Conservation (phyloP, 1,139 yeast genomes). For the Candida sojae region DNA sequence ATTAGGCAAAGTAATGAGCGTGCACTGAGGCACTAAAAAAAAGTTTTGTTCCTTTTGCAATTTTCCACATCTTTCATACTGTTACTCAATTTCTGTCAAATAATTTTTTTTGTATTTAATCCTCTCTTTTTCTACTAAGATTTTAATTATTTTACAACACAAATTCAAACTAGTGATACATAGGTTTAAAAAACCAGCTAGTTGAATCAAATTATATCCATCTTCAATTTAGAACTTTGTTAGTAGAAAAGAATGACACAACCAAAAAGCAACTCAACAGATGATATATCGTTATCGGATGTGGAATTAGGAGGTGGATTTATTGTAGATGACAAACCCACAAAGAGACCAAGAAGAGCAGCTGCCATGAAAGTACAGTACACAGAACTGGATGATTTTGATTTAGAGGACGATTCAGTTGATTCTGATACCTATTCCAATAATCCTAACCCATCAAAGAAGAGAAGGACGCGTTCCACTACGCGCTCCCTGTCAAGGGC, state of each 20-base stretch:
- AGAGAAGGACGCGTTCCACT: conserved; percentile 19
- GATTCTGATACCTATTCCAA: conserved; percentile 16
- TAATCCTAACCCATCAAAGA: conserved; percentile 12
- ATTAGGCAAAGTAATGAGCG: conserved; percentile 1
- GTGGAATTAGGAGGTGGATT: conserved; percentile 42
- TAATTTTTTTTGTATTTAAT: neutral
- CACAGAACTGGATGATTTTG: conserved; percentile 22
- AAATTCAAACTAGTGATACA: neutral
- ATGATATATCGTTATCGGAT: conserved; percentile 9
- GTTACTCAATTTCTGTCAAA: neutral
- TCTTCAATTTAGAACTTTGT: too few species aligned
- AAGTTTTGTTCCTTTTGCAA: neutral
- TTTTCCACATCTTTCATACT: neutral
- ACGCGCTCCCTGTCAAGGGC: conserved; percentile 11
- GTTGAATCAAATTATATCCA: too few species aligned
- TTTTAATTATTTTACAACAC: neutral
- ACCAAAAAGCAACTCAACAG: conserved; percentile 3
- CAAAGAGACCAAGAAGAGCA: conserved; percentile 19
- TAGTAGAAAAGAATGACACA: conserved; percentile 4
- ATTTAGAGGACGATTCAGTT: conserved; percentile 13
- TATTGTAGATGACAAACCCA: conserved; percentile 36
- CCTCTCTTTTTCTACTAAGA: too few species aligned
- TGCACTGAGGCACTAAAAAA: neutral
- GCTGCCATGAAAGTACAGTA: conserved; percentile 12
- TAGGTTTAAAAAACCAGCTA: too few species aligned